Conservation (phyloP, 73 alveolate genomes). For the Paramecium octaurelia region DNA sequence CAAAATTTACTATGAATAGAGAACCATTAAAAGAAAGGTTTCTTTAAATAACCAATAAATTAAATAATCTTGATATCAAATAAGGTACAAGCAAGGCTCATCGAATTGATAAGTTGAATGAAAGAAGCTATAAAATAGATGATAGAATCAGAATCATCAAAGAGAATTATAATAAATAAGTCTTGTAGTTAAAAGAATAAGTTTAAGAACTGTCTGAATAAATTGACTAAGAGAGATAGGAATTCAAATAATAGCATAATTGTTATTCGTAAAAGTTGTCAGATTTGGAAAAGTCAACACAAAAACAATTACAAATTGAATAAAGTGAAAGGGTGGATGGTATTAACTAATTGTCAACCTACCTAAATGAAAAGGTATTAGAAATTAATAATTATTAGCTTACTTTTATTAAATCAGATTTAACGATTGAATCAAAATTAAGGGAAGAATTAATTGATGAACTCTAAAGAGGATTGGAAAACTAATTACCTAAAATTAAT, state of each 20-base stretch:
- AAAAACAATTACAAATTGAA: not conserved
- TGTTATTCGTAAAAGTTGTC: not conserved
- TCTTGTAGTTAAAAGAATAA: not conserved
- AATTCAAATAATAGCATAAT: not conserved
- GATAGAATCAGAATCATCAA: not conserved
- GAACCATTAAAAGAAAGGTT: constrained; percentile 38
- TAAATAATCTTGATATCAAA: not conserved
- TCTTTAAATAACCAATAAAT: not conserved
- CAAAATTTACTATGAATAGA: not conserved
- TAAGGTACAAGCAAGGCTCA: constrained; percentile 42
- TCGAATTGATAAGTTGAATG: not conserved
- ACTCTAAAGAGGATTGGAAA: not conserved
- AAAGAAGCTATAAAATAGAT: constrained; percentile 8
- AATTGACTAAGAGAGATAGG: not conserved
- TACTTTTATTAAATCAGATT: not conserved
- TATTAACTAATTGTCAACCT: not conserved
- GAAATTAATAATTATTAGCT: not conserved
- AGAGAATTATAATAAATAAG: constrained; percentile 1
- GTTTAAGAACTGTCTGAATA: not conserved
- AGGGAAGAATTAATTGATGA: not conserved
- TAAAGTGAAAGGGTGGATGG: not conserved
- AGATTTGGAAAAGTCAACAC: not conserved
- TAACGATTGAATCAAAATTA: not conserved
- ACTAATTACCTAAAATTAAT: not conserved
- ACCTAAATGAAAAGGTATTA: constrained; percentile 24